Conservation (phyloP, 148 eudicot genomes). For the Chenopodium album region DNA sequence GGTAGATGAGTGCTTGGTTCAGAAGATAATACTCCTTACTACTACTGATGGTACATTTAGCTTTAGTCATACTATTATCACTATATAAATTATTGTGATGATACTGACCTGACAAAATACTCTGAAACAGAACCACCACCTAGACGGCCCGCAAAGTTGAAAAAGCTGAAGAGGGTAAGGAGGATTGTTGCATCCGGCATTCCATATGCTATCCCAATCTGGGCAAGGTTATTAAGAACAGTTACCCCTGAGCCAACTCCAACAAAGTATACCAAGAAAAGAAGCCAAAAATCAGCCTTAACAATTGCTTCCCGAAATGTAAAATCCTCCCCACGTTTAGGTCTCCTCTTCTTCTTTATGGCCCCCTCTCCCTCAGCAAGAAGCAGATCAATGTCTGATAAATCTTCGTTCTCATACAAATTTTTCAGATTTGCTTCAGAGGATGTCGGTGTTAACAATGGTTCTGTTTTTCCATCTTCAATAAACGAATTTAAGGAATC, state of each 20-base stretch:
- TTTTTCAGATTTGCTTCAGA: constrained; percentile 45
- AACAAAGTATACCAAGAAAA: constrained; percentile 72
- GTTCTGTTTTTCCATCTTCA: constrained; percentile 43
- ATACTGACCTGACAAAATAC: constrained; percentile 68
- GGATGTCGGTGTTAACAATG: constrained; percentile 48
- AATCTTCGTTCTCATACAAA: constrained; percentile 43
- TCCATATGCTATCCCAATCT: constrained; percentile 78
- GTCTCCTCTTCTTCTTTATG: constrained; percentile 72
- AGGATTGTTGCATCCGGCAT: constrained; percentile 60
- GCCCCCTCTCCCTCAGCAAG: constrained; percentile 91
- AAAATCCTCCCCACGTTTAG: constrained; percentile 89
- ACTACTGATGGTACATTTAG: no score
- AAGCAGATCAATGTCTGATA: constrained; percentile 59
- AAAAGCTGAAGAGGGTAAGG: constrained; percentile 74
- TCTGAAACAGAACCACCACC: constrained; percentile 84
- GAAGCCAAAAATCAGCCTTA: constrained; percentile 96
- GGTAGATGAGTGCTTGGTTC: not conserved
- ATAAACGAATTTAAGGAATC: constrained; percentile 29
- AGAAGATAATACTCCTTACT: not conserved
- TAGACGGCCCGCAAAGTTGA: constrained; percentile 78
- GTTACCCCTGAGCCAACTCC: constrained; percentile 96
- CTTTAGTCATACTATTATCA: no score
- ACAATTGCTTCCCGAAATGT: constrained; percentile 65
- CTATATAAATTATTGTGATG: not conserved
- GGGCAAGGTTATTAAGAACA: constrained; percentile 91